Evolutionary conservation across 202 grass and related monocot species (phyloP), one percentile per base, ranked within the genome.

Genomic region (Bolboschoenoplectus hybrid): DNA sequence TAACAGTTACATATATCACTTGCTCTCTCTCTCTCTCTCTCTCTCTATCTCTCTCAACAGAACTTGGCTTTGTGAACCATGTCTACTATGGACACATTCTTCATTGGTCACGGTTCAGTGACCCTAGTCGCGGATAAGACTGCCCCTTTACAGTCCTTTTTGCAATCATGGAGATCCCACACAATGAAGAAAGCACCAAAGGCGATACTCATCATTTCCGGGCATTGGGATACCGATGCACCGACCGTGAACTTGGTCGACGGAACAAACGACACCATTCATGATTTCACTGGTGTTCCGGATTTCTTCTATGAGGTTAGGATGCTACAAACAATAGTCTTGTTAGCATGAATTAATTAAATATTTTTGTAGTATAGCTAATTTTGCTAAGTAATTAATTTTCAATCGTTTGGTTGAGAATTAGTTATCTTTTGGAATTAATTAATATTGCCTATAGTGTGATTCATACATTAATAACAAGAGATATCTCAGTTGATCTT

Each of bases 71-170:
- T 41, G 36, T 65, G 43, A 46, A 82, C 41, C 19, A 64, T 34
- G 71, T 53, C 11, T 38, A 65, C 87, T 71, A 97, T 97, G 95
- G 95, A 97, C 85, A 95, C 95, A 58, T 95, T 97, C 89, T 97
- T 92, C 92, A 56, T 97, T 10, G 90, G 92, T 2, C 95, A 95
- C 72, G 88, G 89, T 44, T 85, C 88, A 67, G 41, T 26, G 26
- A 26, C 26, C 26, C 26, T 26, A 26, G 26, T 90, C 73, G 89
- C 89, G 63, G 92, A 93, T 90, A 89, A 97, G 0, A 52, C 74
- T 1, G 56, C 89, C 61, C 85, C 86, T 73, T 86, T 81, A 74
- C 50, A 85, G 58, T 75, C 17, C 57, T 95, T 97, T 88, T 63
- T 97, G 74, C 51, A 82, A 81, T 92, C 91, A 53, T 97, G 95